Base-by-base conservation (phyloP, 345 rosid species). In the Corymbia maculata region DNA sequence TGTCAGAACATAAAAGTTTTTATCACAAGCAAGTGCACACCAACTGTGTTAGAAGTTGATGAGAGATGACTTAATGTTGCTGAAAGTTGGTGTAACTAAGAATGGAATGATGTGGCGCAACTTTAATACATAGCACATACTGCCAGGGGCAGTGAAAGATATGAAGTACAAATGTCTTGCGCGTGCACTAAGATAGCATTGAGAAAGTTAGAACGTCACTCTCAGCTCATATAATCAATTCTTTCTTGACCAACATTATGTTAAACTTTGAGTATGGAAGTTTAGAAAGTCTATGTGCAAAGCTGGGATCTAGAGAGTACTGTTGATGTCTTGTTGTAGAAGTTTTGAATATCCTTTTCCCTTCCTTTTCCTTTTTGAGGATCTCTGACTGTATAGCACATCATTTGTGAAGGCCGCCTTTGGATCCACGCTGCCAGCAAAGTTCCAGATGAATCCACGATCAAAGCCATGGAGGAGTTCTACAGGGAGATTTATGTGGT, bases 351-450 rank as follows among this genome's bases (percentile, higher is more conserved):
- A 36, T 70, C 22, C 24, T 68, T 68, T 68, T 66, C 21, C 2
- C 79, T 32, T 66, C 42, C 44, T 4, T 68, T 32, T 8, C 24
- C 45, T 4, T 68, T 68, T 84, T 0, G 2, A 53, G 57, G 10
- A 1, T 2, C 2, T 53, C 8, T 61, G 15, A 28, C 68, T 28
- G 16, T 12, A 12, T 26, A 61, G 6, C 32, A 26, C 68, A 64
- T 87, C 64, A 52, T 79, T n/a, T 68, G 90, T 30, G 87, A 89
- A 97, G 98, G 99, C 19, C 95, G 99, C 80, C 94, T 97, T 52
- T 97, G 99, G 99, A 95, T 97, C 89, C 99, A 97, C 86, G 97
- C 98, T 86, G 99, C 99, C 44, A 87, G 97, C 88, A 96, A 97
- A 92, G 92, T 96, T 84, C 99, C 98, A 1, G 99, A 98, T 87